These are phyloP conservation scores for Dipodascopsis uninucleata DNA, from an alignment of 805 yeast genomes.

Conservation along the genomic window DNA sequence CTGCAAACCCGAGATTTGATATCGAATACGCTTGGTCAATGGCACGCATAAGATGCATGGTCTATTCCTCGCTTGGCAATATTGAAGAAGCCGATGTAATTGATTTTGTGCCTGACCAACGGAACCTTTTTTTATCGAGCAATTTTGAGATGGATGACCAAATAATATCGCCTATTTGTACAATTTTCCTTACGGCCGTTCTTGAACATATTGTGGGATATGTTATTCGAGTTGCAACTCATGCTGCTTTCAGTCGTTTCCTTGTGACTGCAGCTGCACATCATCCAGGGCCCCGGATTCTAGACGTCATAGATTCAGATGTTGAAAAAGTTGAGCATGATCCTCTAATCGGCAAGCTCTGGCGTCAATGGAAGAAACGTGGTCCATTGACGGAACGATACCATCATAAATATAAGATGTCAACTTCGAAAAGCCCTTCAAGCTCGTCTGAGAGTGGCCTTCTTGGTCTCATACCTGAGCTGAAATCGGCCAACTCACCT, in stretches of 20 bases:
- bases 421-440: no score
- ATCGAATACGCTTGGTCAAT: constrained; percentile 7
- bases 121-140: constrained; percentile 2
- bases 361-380: constrained; percentile 11
- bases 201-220: constrained; percentile 12
- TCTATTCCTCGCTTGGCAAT: constrained; percentile 19
- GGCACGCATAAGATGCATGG: constrained; percentile 18
- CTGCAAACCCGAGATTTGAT: constrained; percentile 2
- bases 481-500: no score
- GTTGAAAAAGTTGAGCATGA: constrained; percentile 9
- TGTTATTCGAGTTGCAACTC: constrained; percentile 7
- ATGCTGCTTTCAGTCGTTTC: constrained; percentile 16
- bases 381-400: no score
- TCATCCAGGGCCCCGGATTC: background rate
- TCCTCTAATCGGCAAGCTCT: constrained; percentile 12
- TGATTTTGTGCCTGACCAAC: constrained; percentile 5
- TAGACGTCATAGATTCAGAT: constrained; percentile 3
- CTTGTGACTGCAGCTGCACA: constrained; percentile 8
- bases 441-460: no score
- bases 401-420: no score
- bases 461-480: no score
- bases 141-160: background rate
- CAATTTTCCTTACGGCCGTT: constrained; percentile 11
- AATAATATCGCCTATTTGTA: constrained; percentile 8
- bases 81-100: constrained; percentile 18